Evolutionary conservation across 2,329 filamentous ascomycete species (phyloP), one percentile per base, ranked within the genome.

Genomic region (Aspergillus novoparasiticus): DNA sequence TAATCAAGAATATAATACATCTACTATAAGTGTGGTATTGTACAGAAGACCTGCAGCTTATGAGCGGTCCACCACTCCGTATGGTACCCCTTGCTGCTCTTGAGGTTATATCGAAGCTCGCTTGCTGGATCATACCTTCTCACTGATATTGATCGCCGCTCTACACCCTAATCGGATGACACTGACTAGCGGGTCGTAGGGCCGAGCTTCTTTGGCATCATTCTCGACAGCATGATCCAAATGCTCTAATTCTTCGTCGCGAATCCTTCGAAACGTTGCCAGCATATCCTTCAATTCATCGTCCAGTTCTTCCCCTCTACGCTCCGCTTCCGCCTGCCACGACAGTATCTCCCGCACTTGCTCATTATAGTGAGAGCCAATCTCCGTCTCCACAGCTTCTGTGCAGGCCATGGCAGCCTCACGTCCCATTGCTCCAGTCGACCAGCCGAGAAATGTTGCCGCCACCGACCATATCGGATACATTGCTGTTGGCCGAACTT

Each of bases 381-480:
- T 99, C 82, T 98, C 95, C 8, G 94, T 99, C 84, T 99, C 95
- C 1, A 99, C 94, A 1, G 95, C 95, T 80, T 99, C 95, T 0
- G 95, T 98, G 76, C 95, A 99, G 14, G 95, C 95, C 95, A 99
- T 99, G 41, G 95, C 94, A 2, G 94, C 94, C 80, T 98, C 93
- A 56, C 93, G 87, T 0, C 95, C 94, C 85, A 99, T 85, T 48
- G 95, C 80, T 0, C 91, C 95, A 0, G 95, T 99, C 5, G 87
- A 86, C 93, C 95, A 97, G 21, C 95, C 95, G 9, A 99, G 80
- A 0, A 90, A 87, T 0, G 90, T 90, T 1, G 95, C 92, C 12
- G 94, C 87, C 9, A 88, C 83, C 50, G 90, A 87, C 95, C 95
- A 99, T 2, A 97, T 67, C 0, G 95, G 95, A 73, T 96, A 96